These are phyloP conservation scores for Chloranthus sessilifolius DNA, from an alignment of 164 flowering plant species.

Conservation along the genomic window DNA sequence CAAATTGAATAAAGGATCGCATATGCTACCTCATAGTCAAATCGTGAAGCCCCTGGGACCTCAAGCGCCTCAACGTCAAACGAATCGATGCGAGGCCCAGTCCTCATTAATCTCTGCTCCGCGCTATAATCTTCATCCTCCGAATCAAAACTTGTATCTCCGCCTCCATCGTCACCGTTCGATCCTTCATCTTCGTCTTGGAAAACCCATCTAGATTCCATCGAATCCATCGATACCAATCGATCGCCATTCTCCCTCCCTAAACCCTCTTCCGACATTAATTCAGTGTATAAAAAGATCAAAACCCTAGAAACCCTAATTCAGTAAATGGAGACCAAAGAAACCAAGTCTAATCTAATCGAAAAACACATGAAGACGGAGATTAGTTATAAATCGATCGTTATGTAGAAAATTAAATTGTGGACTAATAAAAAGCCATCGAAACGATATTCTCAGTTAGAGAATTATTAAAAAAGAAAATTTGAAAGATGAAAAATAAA, in stretches of 20 bases:
- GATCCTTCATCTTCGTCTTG: constrained; percentile 63
- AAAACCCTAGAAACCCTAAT: neutral
- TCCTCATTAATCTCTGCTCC: constrained; percentile 72
- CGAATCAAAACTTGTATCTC: constrained; percentile 30
- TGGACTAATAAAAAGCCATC: too few species aligned
- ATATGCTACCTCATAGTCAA: constrained; percentile 79
- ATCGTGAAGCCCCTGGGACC: constrained; percentile 69
- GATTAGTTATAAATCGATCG: too few species aligned
- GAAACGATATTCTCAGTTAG: too few species aligned
- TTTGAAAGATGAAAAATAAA: too few species aligned
- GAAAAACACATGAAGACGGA: too few species aligned
- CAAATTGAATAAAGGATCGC: too few species aligned
- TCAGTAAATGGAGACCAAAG: neutral
- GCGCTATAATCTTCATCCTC: constrained; percentile 53
- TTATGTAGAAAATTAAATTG: too few species aligned
- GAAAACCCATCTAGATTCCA: constrained; percentile 87
- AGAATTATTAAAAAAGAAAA: too few species aligned
- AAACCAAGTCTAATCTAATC: neutral
- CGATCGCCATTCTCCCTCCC: constrained; percentile 40
- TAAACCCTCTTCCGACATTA: constrained; percentile 50
- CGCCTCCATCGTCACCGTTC: constrained; percentile 24
- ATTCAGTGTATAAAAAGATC: neutral
- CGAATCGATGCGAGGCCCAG: constrained; percentile 89
- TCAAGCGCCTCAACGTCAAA: constrained; percentile 97
- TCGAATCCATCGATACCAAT: constrained; percentile 49